Evolutionary conservation across 2,329 filamentous ascomycete species (phyloP).

Genomic region (Botryotinia globosa): DNA sequence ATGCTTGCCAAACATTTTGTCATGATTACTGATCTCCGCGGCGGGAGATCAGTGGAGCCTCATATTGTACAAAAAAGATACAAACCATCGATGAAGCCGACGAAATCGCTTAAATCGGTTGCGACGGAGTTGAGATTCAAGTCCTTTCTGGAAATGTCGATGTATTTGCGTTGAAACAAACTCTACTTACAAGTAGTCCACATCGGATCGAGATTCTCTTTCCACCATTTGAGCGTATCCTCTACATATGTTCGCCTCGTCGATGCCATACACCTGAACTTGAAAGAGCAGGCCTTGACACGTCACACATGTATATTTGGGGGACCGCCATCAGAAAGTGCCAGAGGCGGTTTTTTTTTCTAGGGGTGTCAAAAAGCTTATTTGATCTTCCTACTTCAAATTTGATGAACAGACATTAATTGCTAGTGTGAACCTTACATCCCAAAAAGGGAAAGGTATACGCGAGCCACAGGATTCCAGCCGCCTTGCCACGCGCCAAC

Average conservation of each 20-base stretch:
- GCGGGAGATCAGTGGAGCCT: slow-evolving; percentile 12
- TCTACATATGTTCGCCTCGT: not conserved
- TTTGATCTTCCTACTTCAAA: not conserved
- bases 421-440: not conserved
- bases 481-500: not conserved
- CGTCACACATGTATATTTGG: slow-evolving; percentile 5
- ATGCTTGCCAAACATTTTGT: not conserved
- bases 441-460: not conserved
- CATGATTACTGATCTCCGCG: slow-evolving; percentile 11
- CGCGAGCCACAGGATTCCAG: not conserved
- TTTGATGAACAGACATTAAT: slow-evolving; percentile 12
- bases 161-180: not conserved
- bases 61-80: not conserved
- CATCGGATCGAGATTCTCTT: not conserved
- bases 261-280: slow-evolving; percentile 5
- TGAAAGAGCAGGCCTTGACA: not conserved
- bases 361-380: slow-evolving; percentile 7
- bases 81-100: not conserved
- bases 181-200: not conserved
- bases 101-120: not conserved
- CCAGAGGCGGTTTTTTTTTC: not conserved
- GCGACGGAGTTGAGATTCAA: not conserved
- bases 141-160: not conserved
- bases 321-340: not conserved
- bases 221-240: not conserved